These are phyloP conservation scores for Ganoderma boninense DNA, from an alignment of 1,284 basidiomycete species.

Conservation along the genomic window DNA sequence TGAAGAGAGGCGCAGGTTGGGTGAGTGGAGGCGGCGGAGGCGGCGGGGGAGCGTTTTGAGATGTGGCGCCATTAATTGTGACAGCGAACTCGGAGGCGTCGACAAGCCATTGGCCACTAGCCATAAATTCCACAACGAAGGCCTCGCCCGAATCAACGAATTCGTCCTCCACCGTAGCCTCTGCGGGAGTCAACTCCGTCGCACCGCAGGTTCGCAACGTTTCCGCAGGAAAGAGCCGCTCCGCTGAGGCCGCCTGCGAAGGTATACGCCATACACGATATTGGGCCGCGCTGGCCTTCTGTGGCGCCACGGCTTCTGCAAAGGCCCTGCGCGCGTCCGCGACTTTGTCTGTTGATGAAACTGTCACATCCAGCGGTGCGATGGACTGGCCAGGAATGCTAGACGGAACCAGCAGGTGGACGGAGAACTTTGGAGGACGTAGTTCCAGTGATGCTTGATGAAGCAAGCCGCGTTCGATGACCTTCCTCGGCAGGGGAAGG, in stretches of 20 bases:
- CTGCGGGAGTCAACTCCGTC: slow-evolving; percentile 46
- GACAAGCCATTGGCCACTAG: slow-evolving; percentile 55
- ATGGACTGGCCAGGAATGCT: slow-evolving; percentile 26
- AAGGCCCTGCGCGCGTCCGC: slow-evolving; percentile 32
- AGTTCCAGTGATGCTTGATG: slow-evolving; percentile 78
- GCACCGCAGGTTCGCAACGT: slow-evolving; percentile 49
- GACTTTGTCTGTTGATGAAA: slow-evolving; percentile 60
- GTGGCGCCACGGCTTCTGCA: slow-evolving; percentile 39
- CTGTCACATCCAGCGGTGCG: slow-evolving; percentile 39
- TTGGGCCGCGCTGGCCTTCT: slow-evolving; percentile 33
- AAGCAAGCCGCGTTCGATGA: slow-evolving; percentile 66
- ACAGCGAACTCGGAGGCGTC: slow-evolving; percentile 40
- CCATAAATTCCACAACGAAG: slow-evolving; percentile 71
- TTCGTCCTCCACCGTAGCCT: slow-evolving; percentile 65
- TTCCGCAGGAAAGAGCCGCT: slow-evolving; percentile 39
- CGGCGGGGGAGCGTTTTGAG: slow-evolving; percentile 17
- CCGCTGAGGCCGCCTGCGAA: slow-evolving; percentile 34
- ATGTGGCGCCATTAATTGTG: slow-evolving; percentile 9
- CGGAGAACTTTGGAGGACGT: slow-evolving; percentile 74
- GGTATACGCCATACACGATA: slow-evolving; percentile 68
- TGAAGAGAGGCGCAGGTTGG: slow-evolving; percentile 51
- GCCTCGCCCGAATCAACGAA: slow-evolving; percentile 64
- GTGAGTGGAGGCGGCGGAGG: slow-evolving; percentile 28
- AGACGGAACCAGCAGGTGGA: slow-evolving; percentile 53
- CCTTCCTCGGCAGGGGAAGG: slow-evolving; percentile 67